Evolutionary conservation across 2,329 filamentous ascomycete genomes (phyloP).

Genomic region (Hymenoscyphus occultus): DNA sequence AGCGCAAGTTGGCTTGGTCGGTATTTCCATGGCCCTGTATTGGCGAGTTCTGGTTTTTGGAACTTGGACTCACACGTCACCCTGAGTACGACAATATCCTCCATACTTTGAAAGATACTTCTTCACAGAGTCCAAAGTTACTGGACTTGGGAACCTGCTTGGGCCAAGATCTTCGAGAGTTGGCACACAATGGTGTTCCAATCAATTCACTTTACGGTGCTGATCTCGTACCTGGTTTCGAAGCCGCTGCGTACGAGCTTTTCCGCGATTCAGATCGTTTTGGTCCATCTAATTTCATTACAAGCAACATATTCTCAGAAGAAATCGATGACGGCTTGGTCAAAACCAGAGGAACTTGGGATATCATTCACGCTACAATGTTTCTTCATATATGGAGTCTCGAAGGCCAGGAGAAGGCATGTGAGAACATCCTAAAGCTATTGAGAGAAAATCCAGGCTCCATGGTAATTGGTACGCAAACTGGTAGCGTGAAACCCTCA

Average conservation of each 20-base stretch:
- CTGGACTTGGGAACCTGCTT: slow-evolving; percentile 5
- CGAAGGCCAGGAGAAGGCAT: background rate
- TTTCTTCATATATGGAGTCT: background rate
- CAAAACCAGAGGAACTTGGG: background rate
- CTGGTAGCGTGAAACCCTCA: background rate
- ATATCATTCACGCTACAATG: background rate
- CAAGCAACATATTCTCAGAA: background rate
- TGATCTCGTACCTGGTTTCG: background rate
- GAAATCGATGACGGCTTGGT: background rate
- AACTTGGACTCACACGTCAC: slow-evolving; percentile 4
- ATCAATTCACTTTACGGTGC: background rate
- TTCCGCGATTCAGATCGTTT: background rate
- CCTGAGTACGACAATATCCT: slow-evolving; percentile 1
- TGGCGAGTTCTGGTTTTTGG: slow-evolving; percentile 11
- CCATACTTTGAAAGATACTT: background rate
- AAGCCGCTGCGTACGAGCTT: background rate
- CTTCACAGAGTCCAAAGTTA: background rate
- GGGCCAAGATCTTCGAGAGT: slow-evolving; percentile 7
- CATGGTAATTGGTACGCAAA: background rate
- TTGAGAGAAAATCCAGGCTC: background rate
- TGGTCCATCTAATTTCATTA: background rate
- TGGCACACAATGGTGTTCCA: background rate
- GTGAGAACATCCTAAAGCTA: background rate
- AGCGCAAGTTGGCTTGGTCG: slow-evolving; percentile 6
- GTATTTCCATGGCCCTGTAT: slow-evolving; percentile 11